Evolutionary conservation across 805 yeast genomes (phyloP).

Genomic region (Nakazawaea anatomiae): DNA sequence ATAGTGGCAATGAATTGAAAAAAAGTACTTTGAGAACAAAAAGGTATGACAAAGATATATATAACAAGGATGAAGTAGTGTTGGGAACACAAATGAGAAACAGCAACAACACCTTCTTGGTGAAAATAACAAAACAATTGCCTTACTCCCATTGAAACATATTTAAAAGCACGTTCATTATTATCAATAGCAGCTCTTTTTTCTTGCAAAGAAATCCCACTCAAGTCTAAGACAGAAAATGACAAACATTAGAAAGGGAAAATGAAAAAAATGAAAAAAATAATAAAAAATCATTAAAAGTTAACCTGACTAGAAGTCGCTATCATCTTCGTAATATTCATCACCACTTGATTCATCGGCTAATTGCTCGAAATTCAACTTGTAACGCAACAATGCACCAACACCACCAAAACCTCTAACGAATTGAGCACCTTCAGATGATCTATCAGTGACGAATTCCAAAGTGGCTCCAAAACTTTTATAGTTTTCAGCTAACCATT

Average conservation of each 20-base stretch:
- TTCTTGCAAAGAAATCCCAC: not conserved
- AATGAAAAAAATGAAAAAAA: conserved; percentile 1
- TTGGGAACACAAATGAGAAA: not conserved
- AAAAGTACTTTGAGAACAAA: not conserved
- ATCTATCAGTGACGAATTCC: conserved; percentile 94
- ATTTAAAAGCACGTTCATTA: not conserved
- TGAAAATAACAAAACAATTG: no score
- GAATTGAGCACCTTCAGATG: conserved; percentile 98
- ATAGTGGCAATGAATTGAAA: no score
- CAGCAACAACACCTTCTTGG: not conserved
- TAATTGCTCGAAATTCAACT: conserved; percentile 94
- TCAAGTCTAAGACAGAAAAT: not conserved
- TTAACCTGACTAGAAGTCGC: conserved; percentile 28
- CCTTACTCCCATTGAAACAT: no score
- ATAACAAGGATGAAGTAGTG: no score
- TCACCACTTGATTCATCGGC: conserved; percentile 87
- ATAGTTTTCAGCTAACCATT: conserved; percentile 98
- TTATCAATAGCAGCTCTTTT: not conserved
- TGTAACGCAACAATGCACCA: conserved; percentile 94
- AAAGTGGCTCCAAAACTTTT: conserved; percentile 89
- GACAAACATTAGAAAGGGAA: not conserved
- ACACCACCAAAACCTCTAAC: conserved; percentile 98
- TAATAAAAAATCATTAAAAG: not conserved
- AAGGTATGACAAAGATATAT: not conserved
- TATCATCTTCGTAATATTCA: conserved; percentile 65